Evolutionary conservation across 108 stramenopile species (phyloP), one percentile per base, ranked within the genome.

Genomic region (Craspedostauros australis): DNA sequence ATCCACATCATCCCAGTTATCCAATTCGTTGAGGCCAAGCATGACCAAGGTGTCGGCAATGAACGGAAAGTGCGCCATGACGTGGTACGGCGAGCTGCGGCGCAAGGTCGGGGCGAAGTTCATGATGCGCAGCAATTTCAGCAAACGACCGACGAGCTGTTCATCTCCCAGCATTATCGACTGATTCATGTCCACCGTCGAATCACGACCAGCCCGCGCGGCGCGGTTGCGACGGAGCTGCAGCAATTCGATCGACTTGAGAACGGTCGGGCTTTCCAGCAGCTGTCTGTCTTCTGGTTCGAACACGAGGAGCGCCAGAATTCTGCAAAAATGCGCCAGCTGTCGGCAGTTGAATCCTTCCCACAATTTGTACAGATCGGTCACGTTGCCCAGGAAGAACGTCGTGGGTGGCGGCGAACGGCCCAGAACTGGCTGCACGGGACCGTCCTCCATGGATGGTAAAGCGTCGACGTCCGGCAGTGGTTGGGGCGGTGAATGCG

Each of bases 251-350:
- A 88, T 50, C 23, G 84, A 88, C 52, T 79, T 80, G 57, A 86
- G 60, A 16, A 71, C 81, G 8, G 68, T 58, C 15, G 84, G 66
- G 46, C 75, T 73, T 54, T 92, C 86, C 66, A 87, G 43, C 16
- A 86, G 49, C 52, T 86, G 82, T n/a, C 88, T 64, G 44, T 90
- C 88, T 61, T 94, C 92, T n/a, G 88, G 88, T 58, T 94, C 88
- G 60, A 91, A 94, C 4, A 88, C 64, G 9, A 88, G 57, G 46
- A 94, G 73, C 6, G 88, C 88, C 34, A 94, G 62, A 23, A 88
- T 81, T 23, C 92, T 77, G 38, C 86, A 88, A 61, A 91, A 88
- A 58, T 86, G 86, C 6, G 86, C 92, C 40, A 91, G 61, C 46
- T 91, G 83, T 22, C 84, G 74, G 45, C 76, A 79, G 41, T 61